These are phyloP conservation scores for Rasamsonia emersonii DNA, from an alignment of 2,329 filamentous ascomycete species.

Conservation along the genomic window DNA sequence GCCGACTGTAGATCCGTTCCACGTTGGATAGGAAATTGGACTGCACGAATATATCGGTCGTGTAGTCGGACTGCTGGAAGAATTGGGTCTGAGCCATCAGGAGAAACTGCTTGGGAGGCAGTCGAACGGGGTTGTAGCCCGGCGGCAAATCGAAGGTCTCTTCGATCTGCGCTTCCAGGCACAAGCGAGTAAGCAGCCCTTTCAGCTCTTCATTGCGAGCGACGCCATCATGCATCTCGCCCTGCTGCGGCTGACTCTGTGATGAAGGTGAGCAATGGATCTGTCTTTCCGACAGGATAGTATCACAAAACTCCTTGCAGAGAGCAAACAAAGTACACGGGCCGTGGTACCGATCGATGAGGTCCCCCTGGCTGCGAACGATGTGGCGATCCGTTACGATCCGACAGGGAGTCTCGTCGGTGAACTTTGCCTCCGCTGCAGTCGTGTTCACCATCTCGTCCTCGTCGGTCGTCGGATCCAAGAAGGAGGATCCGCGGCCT, in stretches of 20 bases:
- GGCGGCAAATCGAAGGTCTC: slow-evolving; percentile 3
- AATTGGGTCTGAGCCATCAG: slow-evolving; percentile 8
- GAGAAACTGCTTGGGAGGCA: slow-evolving; percentile 11
- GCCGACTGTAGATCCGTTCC: slow-evolving; percentile 8
- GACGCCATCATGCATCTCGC: no score
- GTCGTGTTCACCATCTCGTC: slow-evolving; percentile 1
- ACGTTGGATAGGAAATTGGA: slow-evolving; percentile 5
- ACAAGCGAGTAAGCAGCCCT: slow-evolving; percentile 5
- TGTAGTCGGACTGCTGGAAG: slow-evolving; percentile 9
- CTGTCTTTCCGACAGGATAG: not conserved
- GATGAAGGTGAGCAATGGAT: not conserved
- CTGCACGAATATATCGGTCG: slow-evolving; percentile 11
- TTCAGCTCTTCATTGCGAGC: slow-evolving; percentile 2
- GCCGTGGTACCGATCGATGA: slow-evolving; percentile 10
- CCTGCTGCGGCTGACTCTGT: not conserved
- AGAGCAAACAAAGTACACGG: slow-evolving; percentile 8
- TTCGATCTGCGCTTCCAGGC: slow-evolving; percentile 4
- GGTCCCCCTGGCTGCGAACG: slow-evolving; percentile 4
- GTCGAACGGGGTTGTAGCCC: slow-evolving; percentile 3
- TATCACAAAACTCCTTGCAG: slow-evolving; percentile 7
- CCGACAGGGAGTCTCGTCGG: not conserved
- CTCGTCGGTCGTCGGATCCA: not conserved
- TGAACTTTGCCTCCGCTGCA: no score
- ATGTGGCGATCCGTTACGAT: slow-evolving; percentile 3
- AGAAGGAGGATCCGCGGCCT: not conserved